Conservation (phyloP, 2,329 filamentous ascomycete species). For the Botrytis tulipae region DNA sequence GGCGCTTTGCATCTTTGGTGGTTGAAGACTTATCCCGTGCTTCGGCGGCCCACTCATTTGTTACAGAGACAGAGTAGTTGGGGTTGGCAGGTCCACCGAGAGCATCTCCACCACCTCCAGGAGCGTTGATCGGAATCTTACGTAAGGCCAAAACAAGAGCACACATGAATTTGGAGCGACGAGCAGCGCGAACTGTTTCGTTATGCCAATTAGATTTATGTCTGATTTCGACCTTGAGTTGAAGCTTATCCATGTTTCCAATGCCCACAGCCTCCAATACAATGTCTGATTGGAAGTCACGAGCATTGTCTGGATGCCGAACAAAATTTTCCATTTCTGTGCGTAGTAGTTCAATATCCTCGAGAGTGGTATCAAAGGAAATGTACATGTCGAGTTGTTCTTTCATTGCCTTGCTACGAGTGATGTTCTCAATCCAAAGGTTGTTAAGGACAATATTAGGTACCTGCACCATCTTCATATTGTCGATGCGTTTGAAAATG, state of each 20-base stretch:
- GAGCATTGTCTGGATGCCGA: slow-evolving; percentile 74
- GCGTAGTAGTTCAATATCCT: slow-evolving; percentile 83
- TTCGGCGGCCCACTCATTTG: slow-evolving; percentile 63
- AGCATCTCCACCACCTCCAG: slow-evolving; percentile 66
- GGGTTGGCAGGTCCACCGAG: slow-evolving; percentile 71
- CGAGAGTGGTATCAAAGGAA: slow-evolving; percentile 82
- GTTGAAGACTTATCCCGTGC: slow-evolving; percentile 60
- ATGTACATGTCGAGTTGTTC: slow-evolving; percentile 71
- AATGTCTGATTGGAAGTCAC: slow-evolving; percentile 87
- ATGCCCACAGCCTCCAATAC: slow-evolving; percentile 75
- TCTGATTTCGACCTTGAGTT: slow-evolving; percentile 77
- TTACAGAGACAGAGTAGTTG: slow-evolving; percentile 74
- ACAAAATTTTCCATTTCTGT: slow-evolving; percentile 85
- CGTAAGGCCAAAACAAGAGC: slow-evolving; percentile 82
- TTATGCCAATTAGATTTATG: slow-evolving; percentile 95
- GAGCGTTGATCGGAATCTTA: slow-evolving; percentile 80
- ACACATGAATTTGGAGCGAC: slow-evolving; percentile 95
- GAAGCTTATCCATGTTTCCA: slow-evolving; percentile 82
- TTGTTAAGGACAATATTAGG: slow-evolving; percentile 91
- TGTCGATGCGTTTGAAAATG: slow-evolving; percentile 80
- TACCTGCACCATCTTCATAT: slow-evolving; percentile 72
- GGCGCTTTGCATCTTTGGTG: slow-evolving; percentile 61
- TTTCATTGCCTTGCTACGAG: slow-evolving; percentile 92
- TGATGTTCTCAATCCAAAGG: slow-evolving; percentile 93
- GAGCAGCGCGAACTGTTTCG: slow-evolving; percentile 73